Evolutionary conservation across 202 grass and related monocot genomes (phyloP), one percentile per base, ranked within the genome.

Genomic region (Panicum hallii): DNA sequence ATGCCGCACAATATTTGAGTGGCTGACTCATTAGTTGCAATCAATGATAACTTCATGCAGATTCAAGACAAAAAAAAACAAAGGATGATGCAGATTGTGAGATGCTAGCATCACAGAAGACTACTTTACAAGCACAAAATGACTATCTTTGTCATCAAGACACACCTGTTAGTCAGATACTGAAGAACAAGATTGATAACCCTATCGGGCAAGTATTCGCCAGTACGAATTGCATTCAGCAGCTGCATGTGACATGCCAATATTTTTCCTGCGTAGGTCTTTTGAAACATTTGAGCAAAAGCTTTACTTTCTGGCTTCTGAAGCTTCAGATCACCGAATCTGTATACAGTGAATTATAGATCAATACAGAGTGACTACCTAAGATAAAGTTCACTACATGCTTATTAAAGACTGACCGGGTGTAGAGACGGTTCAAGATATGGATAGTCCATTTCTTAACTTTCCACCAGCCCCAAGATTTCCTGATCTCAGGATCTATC

Each of bases 391-490:
- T 55, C 48, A 34, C 53, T 56, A 45, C 34, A 49, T 49, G 54
- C 41, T 17, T 52, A 76, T 68, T 66, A 1, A 73, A 88, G 42
- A 79, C 89, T 82, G 70, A 98, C 96, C 96, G 86, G 46, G 96
- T 98, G 76, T 92, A 98, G 26, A 95, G 86, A 64, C 96, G 93
- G 58, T 98, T 98, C 78, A 98, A 90, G 74, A 98, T 98, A 84
- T 95, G 95, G 44, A 93, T 92, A 53, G 88, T 93, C 95, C 95
- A 98, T 86, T 98, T 98, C 88, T 95, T 98, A 70, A 98, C 91
- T 89, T 98, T 98, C 95, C 95, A 98, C 95, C 95, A 98, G 48
- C 91, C 95, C 95, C 95, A 98, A 50, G 93, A 90, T 90, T 98
- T 98, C 66, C 93, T 92, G 22, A 79, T 41, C 5, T 98, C 95